Evolutionary conservation across 2,329 filamentous ascomycete genomes (phyloP), one percentile per base, ranked within the genome.

Genomic region (Aspergillus luchuensis): DNA sequence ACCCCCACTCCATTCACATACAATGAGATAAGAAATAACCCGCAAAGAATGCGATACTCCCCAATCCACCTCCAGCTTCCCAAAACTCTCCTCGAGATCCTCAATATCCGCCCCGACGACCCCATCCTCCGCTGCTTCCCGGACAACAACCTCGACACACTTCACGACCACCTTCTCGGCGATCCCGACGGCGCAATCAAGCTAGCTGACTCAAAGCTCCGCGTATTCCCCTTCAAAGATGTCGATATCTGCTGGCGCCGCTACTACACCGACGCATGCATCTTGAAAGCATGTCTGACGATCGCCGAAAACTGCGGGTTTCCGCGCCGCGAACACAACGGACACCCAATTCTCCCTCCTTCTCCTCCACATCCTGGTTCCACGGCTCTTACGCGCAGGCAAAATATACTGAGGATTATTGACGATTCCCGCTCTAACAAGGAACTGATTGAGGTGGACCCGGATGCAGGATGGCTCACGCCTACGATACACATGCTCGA

Each of bases 401-500:
- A 63, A 23, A 53, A 68, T 2, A 36, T 69, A 8, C 52, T 63
- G 13, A 59, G 57, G 15, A 11, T 49, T 21, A 25, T 52, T 1
- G 11, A 19, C 1, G 58, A 66, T 6, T 66, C 68, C 28, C 53
- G 56, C 62, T 3, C 58, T 1, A 13, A 13, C 21, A 47, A 11
- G 28, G 59, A 39, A 52, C 33, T 36, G 5, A 36, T 36, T 15
- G 61, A 17, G 21, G 64, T 72, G 25, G 54, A 63, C 33, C 39
- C 67, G 41, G 52, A 67, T 7, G 64, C 67, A 36, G 67, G 77
- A 33, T 85, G 81, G 75, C 71, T 92, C 4, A 81, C 85, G 36
- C 74, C 81, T 1, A 80, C 90, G 2, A 84, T 96, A 36, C 82
- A 83, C 56, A 77, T 83, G 1, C 81, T 98, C 2, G 93, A 97